Percentiles rank a stretch among this genome's conserved stretches.
Evolutionary conservation across 441 rosid species (phyloP).

Genomic region (Erodium texanum): DNA sequence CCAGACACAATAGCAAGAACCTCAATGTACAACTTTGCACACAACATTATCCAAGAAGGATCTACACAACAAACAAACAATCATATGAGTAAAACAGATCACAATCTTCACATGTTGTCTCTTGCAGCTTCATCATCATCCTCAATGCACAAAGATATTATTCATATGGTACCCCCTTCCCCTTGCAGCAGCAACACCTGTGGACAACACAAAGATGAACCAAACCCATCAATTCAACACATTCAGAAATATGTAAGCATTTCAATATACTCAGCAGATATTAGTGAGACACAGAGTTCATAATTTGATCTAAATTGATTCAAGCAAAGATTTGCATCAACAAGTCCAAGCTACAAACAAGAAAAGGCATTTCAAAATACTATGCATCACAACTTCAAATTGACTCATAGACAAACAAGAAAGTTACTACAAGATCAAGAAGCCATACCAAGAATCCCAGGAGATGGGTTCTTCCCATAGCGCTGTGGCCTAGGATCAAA

Average conservation of each 20-base stretch:
- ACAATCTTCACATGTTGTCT: not conserved
- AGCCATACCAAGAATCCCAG: not conserved
- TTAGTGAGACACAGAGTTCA: not conserved
- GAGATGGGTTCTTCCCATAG: not conserved
- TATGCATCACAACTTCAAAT: no score
- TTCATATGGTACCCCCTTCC: constrained; percentile 2
- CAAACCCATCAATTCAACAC: not conserved
- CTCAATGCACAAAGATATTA: not conserved
- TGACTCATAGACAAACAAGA: not conserved
- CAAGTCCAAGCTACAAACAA: not conserved
- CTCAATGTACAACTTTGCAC: no score
- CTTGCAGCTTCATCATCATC: not conserved
- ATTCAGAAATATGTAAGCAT: not conserved
- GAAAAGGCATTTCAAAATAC: no score
- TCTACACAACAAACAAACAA: not conserved
- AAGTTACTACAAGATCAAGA: not conserved
- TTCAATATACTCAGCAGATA: not conserved
- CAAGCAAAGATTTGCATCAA: not conserved
- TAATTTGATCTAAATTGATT: not conserved
- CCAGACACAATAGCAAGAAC: no score
- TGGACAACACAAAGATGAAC: not conserved
- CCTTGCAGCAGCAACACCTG: not conserved
- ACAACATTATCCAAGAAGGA: not conserved
- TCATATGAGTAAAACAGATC: not conserved
- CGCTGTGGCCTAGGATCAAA: not conserved